A percentile compares a stretch with the other conserved stretches of the same genome.
phyloP scores from a whole-genome alignment of 306 rosid species.

The Trifolium dubium region DNA sequence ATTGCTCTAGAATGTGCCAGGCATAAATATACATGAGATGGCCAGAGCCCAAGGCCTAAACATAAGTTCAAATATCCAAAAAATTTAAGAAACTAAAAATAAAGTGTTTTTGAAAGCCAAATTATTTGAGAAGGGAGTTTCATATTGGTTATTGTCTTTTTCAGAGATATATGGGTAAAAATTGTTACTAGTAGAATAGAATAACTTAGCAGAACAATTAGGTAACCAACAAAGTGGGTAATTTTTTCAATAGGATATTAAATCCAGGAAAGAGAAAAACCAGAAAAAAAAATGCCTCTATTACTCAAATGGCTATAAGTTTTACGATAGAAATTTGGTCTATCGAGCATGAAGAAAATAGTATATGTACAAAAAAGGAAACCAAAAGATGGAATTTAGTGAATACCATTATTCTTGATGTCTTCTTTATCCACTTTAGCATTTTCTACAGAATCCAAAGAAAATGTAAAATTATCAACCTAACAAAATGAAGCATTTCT shows the following conservation, averaged over 20 bases:
- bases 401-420: constrained; percentile 64
- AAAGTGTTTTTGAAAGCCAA: constrained; percentile 6
- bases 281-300: not conserved
- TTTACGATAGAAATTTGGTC: not conserved
- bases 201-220: not conserved
- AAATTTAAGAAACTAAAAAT: not conserved
- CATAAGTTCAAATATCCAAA: constrained; percentile 3
- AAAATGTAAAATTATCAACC: constrained; percentile 34
- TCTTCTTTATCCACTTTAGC: constrained; percentile 81
- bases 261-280: not conserved
- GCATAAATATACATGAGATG: constrained; percentile 7
- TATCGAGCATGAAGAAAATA: constrained; percentile 22
- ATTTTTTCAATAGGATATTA: not conserved
- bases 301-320: constrained; percentile 16
- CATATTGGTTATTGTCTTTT: not conserved
- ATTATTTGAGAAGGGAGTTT: constrained; percentile 11
- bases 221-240: constrained; percentile 18
- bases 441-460: constrained; percentile 56
- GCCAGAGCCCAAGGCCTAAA: not conserved
- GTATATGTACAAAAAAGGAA: constrained; percentile 12
- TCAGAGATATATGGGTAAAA: not conserved
- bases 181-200: not conserved
- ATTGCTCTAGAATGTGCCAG: not conserved
- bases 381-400: constrained; percentile 34
- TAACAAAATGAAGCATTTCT: constrained; percentile 30